Conservation (phyloP, 202 grass and related monocot species). For the Zizania palustris region DNA sequence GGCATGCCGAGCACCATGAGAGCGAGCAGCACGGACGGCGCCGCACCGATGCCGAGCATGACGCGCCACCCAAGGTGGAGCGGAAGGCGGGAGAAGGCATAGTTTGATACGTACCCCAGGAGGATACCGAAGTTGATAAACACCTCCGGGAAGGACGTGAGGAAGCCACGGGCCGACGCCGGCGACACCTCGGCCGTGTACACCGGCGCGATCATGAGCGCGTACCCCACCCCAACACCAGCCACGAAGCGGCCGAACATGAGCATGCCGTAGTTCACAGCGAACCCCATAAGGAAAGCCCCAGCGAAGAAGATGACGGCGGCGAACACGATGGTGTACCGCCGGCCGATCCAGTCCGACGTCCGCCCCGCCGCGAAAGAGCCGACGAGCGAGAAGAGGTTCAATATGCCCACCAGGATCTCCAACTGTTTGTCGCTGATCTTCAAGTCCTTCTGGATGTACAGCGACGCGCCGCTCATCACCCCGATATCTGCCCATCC, state of each 20-base stretch:
- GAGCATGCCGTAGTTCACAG: slow-evolving; percentile 46
- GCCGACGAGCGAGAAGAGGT: slow-evolving; percentile 53
- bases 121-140: slow-evolving; percentile 80
- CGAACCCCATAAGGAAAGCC: slow-evolving; percentile 48
- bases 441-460: slow-evolving; percentile 59
- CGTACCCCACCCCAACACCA: slow-evolving; percentile 60
- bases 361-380: slow-evolving; percentile 49
- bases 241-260: slow-evolving; percentile 60
- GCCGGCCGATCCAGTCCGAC: slow-evolving; percentile 63
- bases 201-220: slow-evolving; percentile 68
- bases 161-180: slow-evolving; percentile 55
- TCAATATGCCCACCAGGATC: slow-evolving; percentile 53
- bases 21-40: slow-evolving; percentile 61
- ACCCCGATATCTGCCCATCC: slow-evolving; percentile 60
- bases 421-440: slow-evolving; percentile 51
- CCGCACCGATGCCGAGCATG: slow-evolving; percentile 67
- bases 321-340: slow-evolving; percentile 46
- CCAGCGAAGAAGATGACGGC: slow-evolving; percentile 53
- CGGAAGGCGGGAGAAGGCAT: slow-evolving; percentile 56
- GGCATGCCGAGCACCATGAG: slow-evolving; percentile 74
- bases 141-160: slow-evolving; percentile 64
- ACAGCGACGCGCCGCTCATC: slow-evolving; percentile 70
- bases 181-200: slow-evolving; percentile 73
- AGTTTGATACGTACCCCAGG: slow-evolving; percentile 80
- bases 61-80: slow-evolving; percentile 59